A percentile compares a stretch with the other conserved stretches of the same genome.
Conservation (phyloP, 2,329 filamentous ascomycete species). For the Paecilomyces dactylethromorphus region DNA sequence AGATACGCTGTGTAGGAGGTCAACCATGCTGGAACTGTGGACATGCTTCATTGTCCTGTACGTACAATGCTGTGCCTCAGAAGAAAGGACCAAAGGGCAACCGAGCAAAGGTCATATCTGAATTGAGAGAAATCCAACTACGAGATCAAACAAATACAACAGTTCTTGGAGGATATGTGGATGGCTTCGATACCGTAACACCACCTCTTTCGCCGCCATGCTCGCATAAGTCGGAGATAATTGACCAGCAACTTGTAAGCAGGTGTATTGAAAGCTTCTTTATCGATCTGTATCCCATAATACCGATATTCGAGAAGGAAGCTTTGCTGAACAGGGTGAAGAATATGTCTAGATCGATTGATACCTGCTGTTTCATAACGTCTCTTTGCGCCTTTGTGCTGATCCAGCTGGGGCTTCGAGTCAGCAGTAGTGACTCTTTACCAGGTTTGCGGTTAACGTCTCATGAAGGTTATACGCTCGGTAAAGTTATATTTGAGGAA, state of each 20-base stretch:
- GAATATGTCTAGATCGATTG: slow-evolving; percentile 45
- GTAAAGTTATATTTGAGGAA: slow-evolving; percentile 60
- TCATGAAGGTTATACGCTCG: slow-evolving; percentile 52
- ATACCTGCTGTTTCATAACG: slow-evolving; percentile 15
- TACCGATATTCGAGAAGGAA: slow-evolving; percentile 15
- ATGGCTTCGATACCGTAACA: background rate
- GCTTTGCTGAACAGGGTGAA: slow-evolving; percentile 6
- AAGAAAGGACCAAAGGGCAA: slow-evolving; percentile 73
- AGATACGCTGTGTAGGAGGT: slow-evolving; percentile 15
- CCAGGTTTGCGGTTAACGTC: slow-evolving; percentile 44
- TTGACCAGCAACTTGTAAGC: slow-evolving; percentile 59
- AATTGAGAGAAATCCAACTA: slow-evolving; percentile 62
- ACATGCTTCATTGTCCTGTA: slow-evolving; percentile 61
- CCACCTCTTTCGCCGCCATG: background rate
- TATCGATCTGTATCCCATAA: slow-evolving; percentile 40
- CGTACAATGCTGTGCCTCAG: slow-evolving; percentile 67
- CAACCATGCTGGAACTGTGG: slow-evolving; percentile 65
- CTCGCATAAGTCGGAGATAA: slow-evolving; percentile 45
- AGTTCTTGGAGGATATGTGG: background rate
- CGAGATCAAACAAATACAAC: background rate
- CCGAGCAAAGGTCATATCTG: slow-evolving; percentile 68
- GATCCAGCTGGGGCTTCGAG: slow-evolving; percentile 21
- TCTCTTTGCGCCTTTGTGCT: slow-evolving; percentile 19
- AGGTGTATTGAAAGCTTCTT: slow-evolving; percentile 64
- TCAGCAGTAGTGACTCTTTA: background rate